phyloP scores from a whole-genome alignment of 805 yeast genomes.

The Debaryomyces castellii region DNA sequence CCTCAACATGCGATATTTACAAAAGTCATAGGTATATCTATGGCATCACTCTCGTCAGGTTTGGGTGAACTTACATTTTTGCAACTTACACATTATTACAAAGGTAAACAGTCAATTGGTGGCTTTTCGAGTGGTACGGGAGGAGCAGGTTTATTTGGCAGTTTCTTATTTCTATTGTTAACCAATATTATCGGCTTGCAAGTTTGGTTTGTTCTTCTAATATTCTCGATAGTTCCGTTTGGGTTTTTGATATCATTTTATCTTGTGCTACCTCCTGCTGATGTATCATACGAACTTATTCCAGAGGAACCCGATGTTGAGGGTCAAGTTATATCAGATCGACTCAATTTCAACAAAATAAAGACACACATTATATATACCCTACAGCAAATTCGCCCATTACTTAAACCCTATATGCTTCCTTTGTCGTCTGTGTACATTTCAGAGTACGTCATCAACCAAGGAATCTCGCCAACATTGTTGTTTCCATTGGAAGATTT shows the following conservation, averaged over 20 bases:
- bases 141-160: conserved; percentile 88
- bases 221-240: conserved; percentile 56
- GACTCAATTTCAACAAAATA: not conserved
- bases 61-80: conserved; percentile 88
- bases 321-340: not conserved
- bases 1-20: conserved; percentile 25
- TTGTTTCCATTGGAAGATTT: conserved; percentile 69
- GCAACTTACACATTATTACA: conserved; percentile 78
- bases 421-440: conserved; percentile 83
- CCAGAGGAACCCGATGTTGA: not conserved
- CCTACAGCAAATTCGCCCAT: conserved; percentile 33
- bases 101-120: conserved; percentile 55
- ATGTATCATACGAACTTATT: conserved; percentile 5
- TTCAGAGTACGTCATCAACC: conserved; percentile 86
- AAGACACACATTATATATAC: conserved; percentile 20
- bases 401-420: conserved; percentile 69
- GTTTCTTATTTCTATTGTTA: conserved; percentile 65
- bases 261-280: conserved; percentile 21
- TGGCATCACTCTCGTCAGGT: conserved; percentile 86
- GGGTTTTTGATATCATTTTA: conserved; percentile 43
- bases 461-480: conserved; percentile 87
- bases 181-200: conserved; percentile 67
- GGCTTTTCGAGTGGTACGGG: conserved; percentile 97
- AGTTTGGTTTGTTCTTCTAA: conserved; percentile 52
- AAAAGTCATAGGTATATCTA: conserved; percentile 63